Evolutionary conservation across 1,284 basidiomycete genomes (phyloP), one percentile per base, ranked within the genome.

Genomic region (Cutaneotrichosporon daszewskae): DNA sequence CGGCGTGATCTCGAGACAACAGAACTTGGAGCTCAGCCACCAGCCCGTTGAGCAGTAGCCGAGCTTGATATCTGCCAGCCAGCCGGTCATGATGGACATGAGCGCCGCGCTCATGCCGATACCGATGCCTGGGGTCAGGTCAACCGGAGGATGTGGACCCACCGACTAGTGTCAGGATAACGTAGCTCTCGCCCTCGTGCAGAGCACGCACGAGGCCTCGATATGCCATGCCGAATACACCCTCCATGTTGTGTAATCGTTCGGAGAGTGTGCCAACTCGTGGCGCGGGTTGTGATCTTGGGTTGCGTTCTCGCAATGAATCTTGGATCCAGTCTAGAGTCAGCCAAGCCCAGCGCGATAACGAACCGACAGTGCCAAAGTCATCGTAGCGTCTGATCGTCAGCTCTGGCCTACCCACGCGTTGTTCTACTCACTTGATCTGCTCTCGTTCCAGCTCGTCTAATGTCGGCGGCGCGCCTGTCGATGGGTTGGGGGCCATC

Each of bases 11-110:
- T 91, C 88, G 23, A 69, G 91, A 66, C 95, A 99, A 72, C 95
- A 98, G 68, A 97, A 97, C 64, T 96, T 89, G 60, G 89, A 83
- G 68, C 92, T 95, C 45, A 98, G 71, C 94, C 95, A 99, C 95
- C 95, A 98, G 3, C 89, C 92, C 45, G 92, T 87, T 1, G 82
- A 79, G 69, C 95, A 99, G 65, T 95, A 94, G 0, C 95, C 95
- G 75, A 91, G 85, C 74, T 97, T 97, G 51, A 97, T 80, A 68
- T 98, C 92, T 1, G 91, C 92, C 9, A 97, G 79, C 95, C 95
- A 99, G 69, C 87, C 88, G n/a, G 90, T 95, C 46, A 91, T 76
- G 58, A 98, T 95, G 29, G 90, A 91, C 54, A 97, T 94, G 47
- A 98, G 69, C 2, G 90, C 95, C 27, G 92, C 90, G 57, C 90